A percentile compares a stretch with the other conserved stretches of the same genome.
phyloP scores from a whole-genome alignment of 2,329 filamentous ascomycete species.

The Cladosporium sp. region DNA sequence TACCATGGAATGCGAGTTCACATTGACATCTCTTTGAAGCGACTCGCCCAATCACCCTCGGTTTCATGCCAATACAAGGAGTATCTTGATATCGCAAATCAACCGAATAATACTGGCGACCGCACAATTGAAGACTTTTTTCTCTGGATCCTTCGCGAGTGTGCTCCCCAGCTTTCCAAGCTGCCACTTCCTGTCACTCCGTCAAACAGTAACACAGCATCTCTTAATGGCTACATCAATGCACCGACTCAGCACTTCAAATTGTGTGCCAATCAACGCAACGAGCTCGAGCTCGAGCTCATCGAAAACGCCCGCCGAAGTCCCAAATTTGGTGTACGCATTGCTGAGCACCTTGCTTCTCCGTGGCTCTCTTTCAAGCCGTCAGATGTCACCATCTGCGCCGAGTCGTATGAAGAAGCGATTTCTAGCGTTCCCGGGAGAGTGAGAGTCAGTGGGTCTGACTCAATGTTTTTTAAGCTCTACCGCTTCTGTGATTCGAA shows the following conservation, averaged over 20 bases:
- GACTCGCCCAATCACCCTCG: neutral
- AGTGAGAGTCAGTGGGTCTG: neutral
- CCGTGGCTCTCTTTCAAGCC: neutral
- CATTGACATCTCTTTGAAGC: neutral
- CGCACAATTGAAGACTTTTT: slow-evolving; percentile 9
- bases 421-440: neutral
- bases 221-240: slow-evolving; percentile 4
- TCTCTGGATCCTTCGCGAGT: slow-evolving; percentile 1
- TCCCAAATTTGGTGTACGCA: neutral
- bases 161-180: neutral
- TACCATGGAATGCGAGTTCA: neutral
- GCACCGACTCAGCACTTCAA: neutral
- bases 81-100: neutral
- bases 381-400: neutral
- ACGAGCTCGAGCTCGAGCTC: neutral
- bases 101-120: neutral
- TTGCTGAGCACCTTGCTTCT: neutral
- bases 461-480: neutral
- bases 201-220: neutral
- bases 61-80: neutral
- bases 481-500: too few species aligned
- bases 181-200: neutral
- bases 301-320: neutral
- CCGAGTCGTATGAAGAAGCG: neutral
- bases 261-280: neutral